A percentile compares a stretch with the other conserved stretches of the same genome.
Evolutionary conservation across 495 filamentous ascomycete genomes (phyloP).

Genomic region (Hypoxylon perforatum): DNA sequence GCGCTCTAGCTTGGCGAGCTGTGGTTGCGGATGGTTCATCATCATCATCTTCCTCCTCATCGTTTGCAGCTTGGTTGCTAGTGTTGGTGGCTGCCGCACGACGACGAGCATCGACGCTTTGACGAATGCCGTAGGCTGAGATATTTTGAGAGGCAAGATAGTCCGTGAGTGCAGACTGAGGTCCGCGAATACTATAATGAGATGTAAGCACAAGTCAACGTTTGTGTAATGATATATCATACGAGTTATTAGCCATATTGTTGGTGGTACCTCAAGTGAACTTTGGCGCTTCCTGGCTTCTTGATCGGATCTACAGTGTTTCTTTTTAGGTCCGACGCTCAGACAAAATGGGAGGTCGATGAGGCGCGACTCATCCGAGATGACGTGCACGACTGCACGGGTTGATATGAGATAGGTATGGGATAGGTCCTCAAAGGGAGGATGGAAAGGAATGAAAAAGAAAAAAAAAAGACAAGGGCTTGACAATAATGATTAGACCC

Average conservation of each 20-base stretch:
- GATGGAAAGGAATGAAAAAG: too few relatives aligned
- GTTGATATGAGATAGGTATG: too few relatives aligned
- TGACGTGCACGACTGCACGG: too few relatives aligned
- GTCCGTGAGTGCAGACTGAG: constrained; percentile 80
- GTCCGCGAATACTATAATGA: constrained; percentile 23
- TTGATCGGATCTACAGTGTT: background rate
- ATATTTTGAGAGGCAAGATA: constrained; percentile 91
- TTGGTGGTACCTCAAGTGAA: background rate
- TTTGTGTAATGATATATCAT: constrained; percentile 9
- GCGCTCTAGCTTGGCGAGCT: constrained; percentile 31
- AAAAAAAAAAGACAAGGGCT: too few relatives aligned
- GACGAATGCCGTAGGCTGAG: constrained; percentile 80
- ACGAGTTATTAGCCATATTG: constrained; percentile 1
- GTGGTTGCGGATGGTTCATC: background rate
- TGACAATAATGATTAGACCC: too few relatives aligned
- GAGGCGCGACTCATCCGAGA: too few relatives aligned
- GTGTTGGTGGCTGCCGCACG: constrained; percentile 26
- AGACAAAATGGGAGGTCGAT: too few relatives aligned
- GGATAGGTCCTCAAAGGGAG: too few relatives aligned
- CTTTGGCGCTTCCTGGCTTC: constrained; percentile 8
- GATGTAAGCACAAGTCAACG: background rate
- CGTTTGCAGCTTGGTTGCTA: constrained; percentile 1
- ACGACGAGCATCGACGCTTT: constrained; percentile 67
- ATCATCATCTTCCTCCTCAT: constrained; percentile 35
- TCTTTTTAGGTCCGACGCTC: too few relatives aligned